Evolutionary conservation across 768 basidiomycete species (phyloP).

Genomic region (Tephrocybe sp.): DNA sequence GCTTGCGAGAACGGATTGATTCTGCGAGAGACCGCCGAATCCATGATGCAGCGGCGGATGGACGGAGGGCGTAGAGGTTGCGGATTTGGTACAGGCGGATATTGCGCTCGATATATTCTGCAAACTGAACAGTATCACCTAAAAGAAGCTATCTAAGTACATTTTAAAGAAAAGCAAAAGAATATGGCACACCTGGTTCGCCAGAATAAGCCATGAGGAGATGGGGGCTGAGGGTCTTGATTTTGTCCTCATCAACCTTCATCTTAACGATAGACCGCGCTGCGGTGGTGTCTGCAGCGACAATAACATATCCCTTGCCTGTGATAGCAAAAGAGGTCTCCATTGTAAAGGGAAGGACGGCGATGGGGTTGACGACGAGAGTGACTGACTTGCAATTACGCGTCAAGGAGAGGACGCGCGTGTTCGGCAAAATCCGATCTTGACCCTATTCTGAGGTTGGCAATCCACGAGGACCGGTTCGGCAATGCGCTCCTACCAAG

Average conservation of each 20-base stretch:
- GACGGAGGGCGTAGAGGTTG: slow-evolving; percentile 85
- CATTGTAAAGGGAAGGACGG: slow-evolving; percentile 41
- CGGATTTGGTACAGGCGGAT: slow-evolving; percentile 95
- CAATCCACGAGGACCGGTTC: neutral
- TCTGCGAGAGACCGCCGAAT: slow-evolving; percentile 88
- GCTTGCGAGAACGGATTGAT: slow-evolving; percentile 81
- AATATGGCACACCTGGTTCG: slow-evolving; percentile 66
- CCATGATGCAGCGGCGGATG: slow-evolving; percentile 92
- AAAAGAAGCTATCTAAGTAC: slow-evolving; percentile 6
- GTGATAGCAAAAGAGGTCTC: slow-evolving; percentile 89
- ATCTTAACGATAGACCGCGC: slow-evolving; percentile 95
- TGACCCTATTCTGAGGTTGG: slow-evolving; percentile 18
- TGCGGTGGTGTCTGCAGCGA: slow-evolving; percentile 89
- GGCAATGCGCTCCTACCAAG: neutral
- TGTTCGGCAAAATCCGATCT: slow-evolving; percentile 18
- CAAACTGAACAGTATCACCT: slow-evolving; percentile 97
- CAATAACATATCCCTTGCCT: slow-evolving; percentile 90
- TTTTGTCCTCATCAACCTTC: slow-evolving; percentile 97
- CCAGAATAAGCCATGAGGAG: slow-evolving; percentile 94
- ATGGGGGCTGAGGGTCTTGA: slow-evolving; percentile 87
- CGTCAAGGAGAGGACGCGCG: slow-evolving; percentile 19
- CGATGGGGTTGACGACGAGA: slow-evolving; percentile 3
- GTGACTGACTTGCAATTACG: slow-evolving; percentile 16
- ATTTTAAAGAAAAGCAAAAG: neutral
- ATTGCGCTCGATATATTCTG: slow-evolving; percentile 95